Evolutionary conservation across 2,329 filamentous ascomycete species (phyloP), one percentile per base, ranked within the genome.

Genomic region (Fusarium udum): DNA sequence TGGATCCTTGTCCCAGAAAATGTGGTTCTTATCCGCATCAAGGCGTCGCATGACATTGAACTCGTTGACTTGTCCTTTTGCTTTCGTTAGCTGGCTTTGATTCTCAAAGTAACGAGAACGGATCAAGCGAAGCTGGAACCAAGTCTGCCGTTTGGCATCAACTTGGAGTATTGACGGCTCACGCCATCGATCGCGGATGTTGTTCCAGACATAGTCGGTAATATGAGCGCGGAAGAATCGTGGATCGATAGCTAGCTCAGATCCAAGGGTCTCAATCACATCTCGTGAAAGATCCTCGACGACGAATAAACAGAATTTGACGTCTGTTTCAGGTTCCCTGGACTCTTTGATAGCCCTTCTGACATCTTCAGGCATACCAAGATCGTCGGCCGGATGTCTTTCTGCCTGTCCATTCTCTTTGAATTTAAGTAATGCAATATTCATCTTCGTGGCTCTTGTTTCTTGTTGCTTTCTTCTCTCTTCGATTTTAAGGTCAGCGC

Each of bases 311-410:
- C 5, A 40, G 5, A 51, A 52, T 2, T 12, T 32, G 3, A n/a
- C 22, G 12, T 14, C 15, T n/a, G 0, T 0, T 4, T 2, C 46
- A 16, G 15, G 22, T 0, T 2, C 10, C 18, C 4, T 4, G 3
- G 28, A 14, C 11, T 2, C n/a, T 2, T 3, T 0, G 13, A 32
- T 6, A 7, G 20, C 22, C 7, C 1, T 9, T 13, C 22, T 13
- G 3, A 49, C 28, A 7, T 32, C 28, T 3, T 13, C 15, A 9
- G 7, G 14, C 7, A 2, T 18, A 7, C 4, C 4, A 9, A 49
- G 14, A 11, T 18, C 0, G 13, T 32, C 9, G 3, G 4, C 0
- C 7, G 28, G 11, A 7, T n/a, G 1, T 10, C 6, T 7, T 9
- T 31, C 3, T 32, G 15, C 15, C 3, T n/a, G 22, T n/a, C 46